phyloP scores from a whole-genome alignment of 1,139 yeast species.

The Debaryomycetaceae sp. region DNA sequence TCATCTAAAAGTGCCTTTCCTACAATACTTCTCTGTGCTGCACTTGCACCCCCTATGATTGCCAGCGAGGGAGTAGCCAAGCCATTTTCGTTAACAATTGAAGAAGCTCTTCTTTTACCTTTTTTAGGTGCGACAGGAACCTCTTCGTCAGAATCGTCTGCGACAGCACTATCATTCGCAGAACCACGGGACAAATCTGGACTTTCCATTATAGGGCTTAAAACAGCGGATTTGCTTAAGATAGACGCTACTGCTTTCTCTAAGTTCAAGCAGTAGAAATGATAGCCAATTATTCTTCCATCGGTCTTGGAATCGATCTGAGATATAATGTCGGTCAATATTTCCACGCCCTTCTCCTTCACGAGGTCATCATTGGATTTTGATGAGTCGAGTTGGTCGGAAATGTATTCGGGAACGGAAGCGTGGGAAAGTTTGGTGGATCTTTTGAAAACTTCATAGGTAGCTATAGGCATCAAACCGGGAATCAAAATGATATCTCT shows the following conservation, averaged over 20 bases:
- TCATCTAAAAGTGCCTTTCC: slow-evolving; percentile 26
- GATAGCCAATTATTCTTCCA: slow-evolving; percentile 70
- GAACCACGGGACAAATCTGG: slow-evolving; percentile 8
- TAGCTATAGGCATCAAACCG: slow-evolving; percentile 95
- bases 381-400: slow-evolving; percentile 47
- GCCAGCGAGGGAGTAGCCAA: slow-evolving; percentile 29
- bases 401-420: slow-evolving; percentile 56
- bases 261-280: slow-evolving; percentile 83
- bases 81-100: slow-evolving; percentile 44
- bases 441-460: slow-evolving; percentile 78
- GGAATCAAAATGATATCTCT: slow-evolving; percentile 66
- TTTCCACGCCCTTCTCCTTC: slow-evolving; percentile 76
- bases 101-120: slow-evolving; percentile 39
- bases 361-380: slow-evolving; percentile 81
- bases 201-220: slow-evolving; percentile 29
- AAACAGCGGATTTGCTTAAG: slow-evolving; percentile 54
- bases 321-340: slow-evolving; percentile 62
- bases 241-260: slow-evolving; percentile 90
- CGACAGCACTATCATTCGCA: slow-evolving; percentile 30
- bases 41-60: slow-evolving; percentile 2
- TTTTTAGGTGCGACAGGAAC: slow-evolving; percentile 6
- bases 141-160: slow-evolving; percentile 30
- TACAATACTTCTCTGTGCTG: slow-evolving; percentile 20
- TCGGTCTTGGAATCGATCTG: slow-evolving; percentile 50
- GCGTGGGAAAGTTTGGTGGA: slow-evolving; percentile 92